A percentile compares a stretch with the other conserved stretches of the same genome.
phyloP scores from a whole-genome alignment of 1,284 basidiomycete species.

The Tilletiopsis washingtonensis region DNA sequence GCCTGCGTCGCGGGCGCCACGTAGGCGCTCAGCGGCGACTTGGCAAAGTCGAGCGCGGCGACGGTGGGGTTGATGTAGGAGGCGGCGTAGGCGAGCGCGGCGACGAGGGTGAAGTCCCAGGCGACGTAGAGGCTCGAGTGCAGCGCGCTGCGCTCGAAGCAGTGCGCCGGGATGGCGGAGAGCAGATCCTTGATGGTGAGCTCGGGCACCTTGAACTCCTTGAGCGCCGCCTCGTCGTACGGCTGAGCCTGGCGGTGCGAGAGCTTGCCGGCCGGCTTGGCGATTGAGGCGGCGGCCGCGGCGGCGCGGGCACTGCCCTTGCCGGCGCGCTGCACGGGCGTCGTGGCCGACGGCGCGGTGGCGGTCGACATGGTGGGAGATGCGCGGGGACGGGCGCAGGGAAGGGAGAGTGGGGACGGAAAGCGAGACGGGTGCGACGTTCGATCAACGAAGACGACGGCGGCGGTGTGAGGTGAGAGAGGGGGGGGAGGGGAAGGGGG shows the following conservation, averaged over 20 bases:
- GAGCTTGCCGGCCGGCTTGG: conserved; percentile 23
- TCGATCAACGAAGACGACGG: no score
- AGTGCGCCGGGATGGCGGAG: conserved; percentile 78
- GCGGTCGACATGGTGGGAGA: conserved; percentile 23
- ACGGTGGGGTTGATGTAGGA: conserved; percentile 58
- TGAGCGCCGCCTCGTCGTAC: conserved; percentile 38
- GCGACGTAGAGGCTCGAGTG: conserved; percentile 73
- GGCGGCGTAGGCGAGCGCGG: conserved; percentile 62
- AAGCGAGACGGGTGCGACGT: no score
- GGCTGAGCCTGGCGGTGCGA: conserved; percentile 36
- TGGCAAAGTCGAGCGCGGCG: conserved; percentile 16
- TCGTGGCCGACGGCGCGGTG: conserved; percentile 23
- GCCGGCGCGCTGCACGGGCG: conserved; percentile 27
- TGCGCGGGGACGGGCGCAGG: no score
- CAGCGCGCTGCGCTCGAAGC: conserved; percentile 82
- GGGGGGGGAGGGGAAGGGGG: no score
- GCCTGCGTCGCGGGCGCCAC: conserved; percentile 63
- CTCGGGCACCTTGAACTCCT: conserved; percentile 63
- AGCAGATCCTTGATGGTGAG: conserved; percentile 78
- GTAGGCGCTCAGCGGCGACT: conserved; percentile 17
- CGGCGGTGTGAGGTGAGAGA: no score
- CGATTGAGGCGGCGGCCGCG: conserved; percentile 6
- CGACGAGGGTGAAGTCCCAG: conserved; percentile 68
- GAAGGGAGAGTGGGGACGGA: no score
- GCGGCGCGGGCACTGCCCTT: conserved; percentile 5